Base-by-base conservation (phyloP, 208 protist species). In the Leishmania lainsoni region DNA sequence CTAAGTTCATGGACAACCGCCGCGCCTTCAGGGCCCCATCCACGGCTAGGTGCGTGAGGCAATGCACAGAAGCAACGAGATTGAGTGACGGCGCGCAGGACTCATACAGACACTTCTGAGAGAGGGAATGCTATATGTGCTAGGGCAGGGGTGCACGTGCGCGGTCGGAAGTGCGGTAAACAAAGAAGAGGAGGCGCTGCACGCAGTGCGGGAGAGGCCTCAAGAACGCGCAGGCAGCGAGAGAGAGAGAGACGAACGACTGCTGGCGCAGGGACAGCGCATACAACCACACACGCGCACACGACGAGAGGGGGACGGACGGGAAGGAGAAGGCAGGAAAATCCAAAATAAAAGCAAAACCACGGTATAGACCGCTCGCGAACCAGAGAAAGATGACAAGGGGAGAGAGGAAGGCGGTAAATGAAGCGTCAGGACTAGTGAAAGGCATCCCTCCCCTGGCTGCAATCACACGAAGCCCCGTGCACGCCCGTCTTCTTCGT, bases 281-380 rank as follows among this genome's bases (percentile, higher is more conserved):
- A n/a, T 59, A 22, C 58, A 63, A 8, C 29, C 26, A 45, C 42
- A 45, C 5, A 4, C 42, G 42, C 42, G 6, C 42, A 45, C 42
- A 45, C 42, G 0, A 45, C 42, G 42, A 45, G 26, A 63, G 26
- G 5, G 3, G 10, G 14, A 63, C 26, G 58, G 20, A 3, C 58
- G 58, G 20, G 3, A 63, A 17, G 58, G 10, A 63, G 58, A 45
- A 45, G 42, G 42, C 42, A 45, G 42, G 42, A 45, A 45, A 45
- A 45, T 45, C 3, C 0, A 45, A 45, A 45, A 45, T 45, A 54
- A 58, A 49, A 5, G 76, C 29, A 71, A 35, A 76, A 58, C 69
- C 20, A 85, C 48, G 72, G 70, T 73, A 73, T 45, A 75, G 76
- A 74, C n/a, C 54, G 29, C 26, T 73, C 75, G 66, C 45, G 65